These are phyloP conservation scores for Solanum lignicaule DNA, from an alignment of 257 asterid species.

Conservation along the genomic window DNA sequence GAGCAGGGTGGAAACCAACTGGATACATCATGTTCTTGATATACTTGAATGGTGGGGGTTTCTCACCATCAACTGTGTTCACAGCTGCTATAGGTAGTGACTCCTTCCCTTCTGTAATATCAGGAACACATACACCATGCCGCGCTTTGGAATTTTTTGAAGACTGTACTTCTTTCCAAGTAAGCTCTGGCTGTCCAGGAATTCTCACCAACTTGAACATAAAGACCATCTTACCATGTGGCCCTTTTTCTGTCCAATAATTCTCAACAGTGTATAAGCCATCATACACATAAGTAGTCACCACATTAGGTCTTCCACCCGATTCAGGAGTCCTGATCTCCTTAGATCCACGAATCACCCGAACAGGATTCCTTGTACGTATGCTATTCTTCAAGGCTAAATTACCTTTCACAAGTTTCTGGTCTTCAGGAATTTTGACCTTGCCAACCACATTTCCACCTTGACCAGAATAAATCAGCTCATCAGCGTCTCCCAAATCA, in stretches of 20 bases:
- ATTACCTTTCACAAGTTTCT: conserved; percentile 77
- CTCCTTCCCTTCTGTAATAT: conserved; percentile 65
- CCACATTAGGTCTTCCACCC: conserved; percentile 30
- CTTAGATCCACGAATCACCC: conserved; percentile 74
- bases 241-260: conserved; percentile 39
- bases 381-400: conserved; percentile 60
- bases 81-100: conserved; percentile 42
- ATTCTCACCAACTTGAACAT: conserved; percentile 67
- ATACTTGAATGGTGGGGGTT: conserved; percentile 57
- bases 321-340: conserved; percentile 33
- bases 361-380: conserved; percentile 45
- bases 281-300: conserved; percentile 58
- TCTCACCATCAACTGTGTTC: conserved; percentile 34
- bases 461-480: conserved; percentile 64
- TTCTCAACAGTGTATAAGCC: conserved; percentile 64
- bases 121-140: conserved; percentile 49
- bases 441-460: conserved; percentile 61
- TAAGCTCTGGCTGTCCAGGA: conserved; percentile 72
- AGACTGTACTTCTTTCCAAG: conserved; percentile 58
- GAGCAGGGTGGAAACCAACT: conserved; percentile 22
- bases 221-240: conserved; percentile 54
- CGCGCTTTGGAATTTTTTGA: conserved; percentile 30
- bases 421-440: conserved; percentile 51
- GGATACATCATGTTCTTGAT: conserved; percentile 53
- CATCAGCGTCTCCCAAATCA: conserved; percentile 53